phyloP scores from a whole-genome alignment of 2,329 filamentous ascomycete genomes.

The Xenosphaeropsis pyriputrescens region DNA sequence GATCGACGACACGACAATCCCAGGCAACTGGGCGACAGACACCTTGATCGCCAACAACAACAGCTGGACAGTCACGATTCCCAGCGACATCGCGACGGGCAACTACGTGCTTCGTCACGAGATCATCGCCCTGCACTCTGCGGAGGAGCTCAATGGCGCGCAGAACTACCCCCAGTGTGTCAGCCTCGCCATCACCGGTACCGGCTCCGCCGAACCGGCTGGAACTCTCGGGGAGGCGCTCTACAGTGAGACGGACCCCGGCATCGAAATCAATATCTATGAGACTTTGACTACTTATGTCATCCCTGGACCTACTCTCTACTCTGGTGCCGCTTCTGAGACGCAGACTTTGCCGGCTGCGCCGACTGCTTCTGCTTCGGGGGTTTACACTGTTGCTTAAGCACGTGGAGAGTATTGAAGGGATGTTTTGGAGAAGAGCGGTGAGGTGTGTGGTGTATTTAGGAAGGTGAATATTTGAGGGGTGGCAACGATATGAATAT shows the following conservation, averaged over 20 bases:
- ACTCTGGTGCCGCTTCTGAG: slow-evolving; percentile 1
- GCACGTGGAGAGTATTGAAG: too few relatives aligned
- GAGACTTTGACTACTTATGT: slow-evolving; percentile 13
- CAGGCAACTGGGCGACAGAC: slow-evolving; percentile 26
- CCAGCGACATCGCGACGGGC: slow-evolving; percentile 24
- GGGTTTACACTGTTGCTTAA: too few relatives aligned
- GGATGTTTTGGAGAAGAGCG: too few relatives aligned
- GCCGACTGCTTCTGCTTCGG: too few relatives aligned
- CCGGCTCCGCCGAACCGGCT: slow-evolving; percentile 21
- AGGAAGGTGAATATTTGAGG: too few relatives aligned
- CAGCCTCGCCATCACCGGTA: slow-evolving; percentile 29
- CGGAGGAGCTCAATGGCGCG: slow-evolving; percentile 24
- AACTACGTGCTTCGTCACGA: slow-evolving; percentile 38
- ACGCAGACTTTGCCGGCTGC: too few relatives aligned
- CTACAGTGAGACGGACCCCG: slow-evolving; percentile 24
- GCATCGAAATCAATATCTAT: slow-evolving; percentile 26
- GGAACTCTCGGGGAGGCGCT: slow-evolving; percentile 23
- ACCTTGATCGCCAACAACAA: slow-evolving; percentile 36
- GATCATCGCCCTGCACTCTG: slow-evolving; percentile 16
- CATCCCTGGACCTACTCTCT: slow-evolving; percentile 21
- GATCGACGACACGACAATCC: slow-evolving; percentile 11
- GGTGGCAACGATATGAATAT: too few relatives aligned
- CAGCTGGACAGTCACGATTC: slow-evolving; percentile 31
- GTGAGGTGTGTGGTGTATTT: too few relatives aligned
- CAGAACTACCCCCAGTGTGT: slow-evolving; percentile 35